phyloP scores from a whole-genome alignment of 208 protist species.

The Trypanosoma cruzi region DNA sequence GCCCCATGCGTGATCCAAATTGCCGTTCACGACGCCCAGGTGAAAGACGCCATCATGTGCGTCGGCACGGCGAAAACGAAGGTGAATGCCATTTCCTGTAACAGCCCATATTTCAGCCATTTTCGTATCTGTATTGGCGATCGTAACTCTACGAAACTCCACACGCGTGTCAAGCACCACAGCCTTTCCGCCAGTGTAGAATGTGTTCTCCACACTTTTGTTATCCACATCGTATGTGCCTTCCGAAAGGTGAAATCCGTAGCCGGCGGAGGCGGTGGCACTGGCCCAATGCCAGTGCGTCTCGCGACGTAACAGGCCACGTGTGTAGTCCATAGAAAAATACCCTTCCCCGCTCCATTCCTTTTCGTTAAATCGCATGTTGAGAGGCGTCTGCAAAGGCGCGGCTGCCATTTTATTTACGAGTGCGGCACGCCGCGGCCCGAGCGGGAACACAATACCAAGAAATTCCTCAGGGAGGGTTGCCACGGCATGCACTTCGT shows the following conservation, averaged over 20 bases:
- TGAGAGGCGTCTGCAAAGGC: conserved; percentile 7
- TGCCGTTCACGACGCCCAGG: conserved; percentile 28
- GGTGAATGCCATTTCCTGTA: conserved; percentile 22
- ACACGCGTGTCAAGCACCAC: conserved; percentile 33
- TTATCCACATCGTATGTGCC: conserved; percentile 41
- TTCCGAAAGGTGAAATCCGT: conserved; percentile 44
- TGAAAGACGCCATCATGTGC: conserved; percentile 34
- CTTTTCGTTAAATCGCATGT: conserved; percentile 7
- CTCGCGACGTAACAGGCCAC: conserved; percentile 41
- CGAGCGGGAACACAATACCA: conserved; percentile 47
- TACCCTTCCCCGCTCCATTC: conserved; percentile 9
- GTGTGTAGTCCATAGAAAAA: conserved; percentile 53
- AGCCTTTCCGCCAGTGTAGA: conserved; percentile 22
- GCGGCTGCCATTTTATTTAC: conserved; percentile 45
- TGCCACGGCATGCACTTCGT: conserved; percentile 23
- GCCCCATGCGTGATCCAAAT: conserved; percentile 51
- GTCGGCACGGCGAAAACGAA: conserved; percentile 32
- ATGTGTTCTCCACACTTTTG: conserved; percentile 38
- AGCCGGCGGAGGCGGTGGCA: conserved; percentile 26
- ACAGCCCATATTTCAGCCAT: conserved; percentile 21
- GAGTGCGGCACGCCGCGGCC: conserved; percentile 35
- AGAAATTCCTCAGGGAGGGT: conserved; percentile 26
- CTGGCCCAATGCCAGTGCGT: conserved; percentile 46
- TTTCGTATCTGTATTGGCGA: conserved; percentile 1
- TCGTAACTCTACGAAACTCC: background rate